These are phyloP conservation scores for Kregervanrija pseudodelftensis DNA, from an alignment of 805 yeast species.

Conservation along the genomic window DNA sequence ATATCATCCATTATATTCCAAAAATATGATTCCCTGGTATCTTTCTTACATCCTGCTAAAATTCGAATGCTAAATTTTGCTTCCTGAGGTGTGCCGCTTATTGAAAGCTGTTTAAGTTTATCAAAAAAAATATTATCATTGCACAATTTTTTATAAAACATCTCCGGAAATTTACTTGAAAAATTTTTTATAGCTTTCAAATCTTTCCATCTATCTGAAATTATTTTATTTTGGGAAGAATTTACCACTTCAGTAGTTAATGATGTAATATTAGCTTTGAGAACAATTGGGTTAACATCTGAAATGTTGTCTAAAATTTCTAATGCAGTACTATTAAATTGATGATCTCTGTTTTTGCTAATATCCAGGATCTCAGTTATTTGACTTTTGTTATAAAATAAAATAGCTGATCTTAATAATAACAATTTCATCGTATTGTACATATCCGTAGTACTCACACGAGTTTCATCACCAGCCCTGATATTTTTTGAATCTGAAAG, in stretches of 20 bases:
- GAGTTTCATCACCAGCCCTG: slow-evolving; percentile 21
- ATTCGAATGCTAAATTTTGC: slow-evolving; percentile 61
- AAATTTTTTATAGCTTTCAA: slow-evolving; percentile 58
- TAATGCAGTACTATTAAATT: slow-evolving; percentile 34
- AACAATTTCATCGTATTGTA: slow-evolving; percentile 48
- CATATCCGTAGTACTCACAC: slow-evolving; percentile 42
- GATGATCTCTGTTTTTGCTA: slow-evolving; percentile 29
- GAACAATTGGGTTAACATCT: slow-evolving; percentile 50
- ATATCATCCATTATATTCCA: slow-evolving; percentile 33
- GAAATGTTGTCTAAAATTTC: slow-evolving; percentile 56
- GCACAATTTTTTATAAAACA: slow-evolving; percentile 27
- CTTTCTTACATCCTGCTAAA: slow-evolving; percentile 37
- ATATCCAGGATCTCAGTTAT: slow-evolving; percentile 45
- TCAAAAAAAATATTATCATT: slow-evolving; percentile 37
- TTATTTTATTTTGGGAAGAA: neutral
- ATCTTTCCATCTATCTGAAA: slow-evolving; percentile 27
- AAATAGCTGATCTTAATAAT: slow-evolving; percentile 52
- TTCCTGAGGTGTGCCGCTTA: slow-evolving; percentile 48
- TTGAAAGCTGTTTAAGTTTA: slow-evolving; percentile 38
- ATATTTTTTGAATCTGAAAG: slow-evolving; percentile 46
- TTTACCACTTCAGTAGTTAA: slow-evolving; percentile 28
- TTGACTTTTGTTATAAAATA: slow-evolving; percentile 61
- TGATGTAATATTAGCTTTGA: slow-evolving; percentile 50
- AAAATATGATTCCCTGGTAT: slow-evolving; percentile 31
- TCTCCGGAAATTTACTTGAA: slow-evolving; percentile 41